Conservation (phyloP, 2,329 filamentous ascomycete species). For the Monilinia laxa region DNA sequence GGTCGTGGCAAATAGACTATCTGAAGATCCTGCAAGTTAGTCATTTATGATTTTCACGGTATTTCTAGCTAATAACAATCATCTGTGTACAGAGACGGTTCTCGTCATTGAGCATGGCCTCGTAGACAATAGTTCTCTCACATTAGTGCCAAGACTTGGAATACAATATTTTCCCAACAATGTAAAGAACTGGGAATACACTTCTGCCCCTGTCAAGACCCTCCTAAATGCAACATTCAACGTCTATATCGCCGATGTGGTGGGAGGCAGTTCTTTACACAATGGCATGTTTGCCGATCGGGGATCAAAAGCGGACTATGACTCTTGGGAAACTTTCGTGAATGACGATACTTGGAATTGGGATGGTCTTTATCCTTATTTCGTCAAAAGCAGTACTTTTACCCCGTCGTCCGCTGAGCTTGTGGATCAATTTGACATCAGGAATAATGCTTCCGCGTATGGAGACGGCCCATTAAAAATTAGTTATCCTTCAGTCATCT, state of each 20-base stretch:
- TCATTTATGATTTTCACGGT: not conserved
- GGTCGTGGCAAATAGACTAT: constrained; percentile 44
- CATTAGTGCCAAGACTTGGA: constrained; percentile 17
- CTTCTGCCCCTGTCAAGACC: not conserved
- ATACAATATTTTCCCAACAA: constrained; percentile 12
- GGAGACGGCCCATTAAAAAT: constrained; percentile 10
- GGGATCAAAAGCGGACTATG: constrained; percentile 35
- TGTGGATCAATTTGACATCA: constrained; percentile 1
- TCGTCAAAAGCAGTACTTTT: constrained; percentile 38
- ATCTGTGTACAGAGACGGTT: constrained; percentile 14
- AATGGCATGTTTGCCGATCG: constrained; percentile 42
- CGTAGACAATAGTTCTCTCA: constrained; percentile 15
- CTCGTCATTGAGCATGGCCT: constrained; percentile 15
- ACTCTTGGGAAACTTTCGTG: constrained; percentile 43
- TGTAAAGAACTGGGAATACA: constrained; percentile 19
- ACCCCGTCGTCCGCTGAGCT: constrained; percentile 3
- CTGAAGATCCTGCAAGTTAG: constrained; percentile 39
- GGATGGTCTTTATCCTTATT: constrained; percentile 44
- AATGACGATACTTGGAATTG: constrained; percentile 43
- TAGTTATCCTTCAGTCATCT: constrained; percentile 13
- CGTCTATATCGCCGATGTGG: constrained; percentile 27
- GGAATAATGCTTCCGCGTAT: constrained; percentile 8
- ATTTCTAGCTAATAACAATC: not conserved
- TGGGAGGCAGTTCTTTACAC: constrained; percentile 44
- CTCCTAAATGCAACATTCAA: not conserved